Base-by-base conservation (phyloP, 2,329 filamentous ascomycete genomes). In the Fusarium coicis region DNA sequence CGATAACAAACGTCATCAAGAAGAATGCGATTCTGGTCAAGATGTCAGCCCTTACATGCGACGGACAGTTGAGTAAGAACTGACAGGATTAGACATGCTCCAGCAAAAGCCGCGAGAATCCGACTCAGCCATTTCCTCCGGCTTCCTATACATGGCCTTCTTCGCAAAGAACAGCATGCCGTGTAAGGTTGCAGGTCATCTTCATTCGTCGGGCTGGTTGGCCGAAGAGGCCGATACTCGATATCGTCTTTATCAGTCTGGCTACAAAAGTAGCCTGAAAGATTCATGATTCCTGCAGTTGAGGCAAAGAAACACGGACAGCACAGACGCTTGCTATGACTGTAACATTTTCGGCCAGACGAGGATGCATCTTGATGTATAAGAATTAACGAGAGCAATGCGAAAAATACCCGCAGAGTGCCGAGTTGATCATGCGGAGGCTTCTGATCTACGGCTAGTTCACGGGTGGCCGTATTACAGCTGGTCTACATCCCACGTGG, bases 401-500 rank as follows among this genome's bases (percentile, higher is more conserved):
- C 53, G 52, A 40, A 68, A 49, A 62, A 42, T 68, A 26, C 43
- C 40, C 37, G 42, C 70, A 47, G 68, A 73, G 63, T 70, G 50
- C 59, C 54, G 58, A 43, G 28, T 60, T 54, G 49, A 58, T 74
- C 72, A 74, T 72, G 72, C 54, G 64, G 47, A 56, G 50, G 46
- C 37, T 46, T 40, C 36, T 62, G 54, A 42, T 42, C 39, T 63
- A 54, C 15, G 42, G 30, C 66, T 68, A 66, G 46, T 42, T 53
- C 26, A 28, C n/a, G 23, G 30, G 16, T 42, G 55, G 69, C 40
- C 73, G 73, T 75, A 75, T 75, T 71, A 70, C 55, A 73, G 60
- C 46, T 54, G 43, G 30, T 54, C 60, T 71, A 54, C 42, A 57
- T 42, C 66, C 66, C 73, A 75, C 73, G 73, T 75, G 73, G 70